These are phyloP conservation scores for Alternaria solani DNA, from an alignment of 2,329 filamentous ascomycete genomes.

Conservation along the genomic window DNA sequence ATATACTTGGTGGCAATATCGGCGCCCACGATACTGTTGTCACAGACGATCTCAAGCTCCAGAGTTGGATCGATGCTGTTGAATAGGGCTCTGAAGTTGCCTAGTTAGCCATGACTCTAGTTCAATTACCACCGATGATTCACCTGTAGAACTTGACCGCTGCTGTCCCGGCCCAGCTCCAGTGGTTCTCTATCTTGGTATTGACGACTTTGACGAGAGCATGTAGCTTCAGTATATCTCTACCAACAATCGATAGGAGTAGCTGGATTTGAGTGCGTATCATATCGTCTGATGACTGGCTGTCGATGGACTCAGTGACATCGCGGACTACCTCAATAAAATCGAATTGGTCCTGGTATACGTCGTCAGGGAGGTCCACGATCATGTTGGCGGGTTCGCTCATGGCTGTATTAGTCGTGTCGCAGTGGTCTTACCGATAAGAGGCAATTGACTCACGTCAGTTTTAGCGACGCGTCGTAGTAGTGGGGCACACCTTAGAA, in stretches of 20 bases:
- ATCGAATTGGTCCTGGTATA: neutral
- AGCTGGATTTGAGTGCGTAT: neutral
- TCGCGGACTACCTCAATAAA: neutral
- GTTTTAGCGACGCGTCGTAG: neutral
- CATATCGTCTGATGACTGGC: neutral
- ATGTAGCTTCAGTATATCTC: neutral
- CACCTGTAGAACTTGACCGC: constrained; percentile 5
- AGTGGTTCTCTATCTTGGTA: neutral
- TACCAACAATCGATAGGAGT: neutral
- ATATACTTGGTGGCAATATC: neutral
- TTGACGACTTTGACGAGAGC: neutral
- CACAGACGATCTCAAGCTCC: neutral
- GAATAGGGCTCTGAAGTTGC: neutral
- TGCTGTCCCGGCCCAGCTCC: neutral
- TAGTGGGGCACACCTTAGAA: neutral
- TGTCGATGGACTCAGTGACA: neutral
- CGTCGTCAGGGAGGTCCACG: neutral
- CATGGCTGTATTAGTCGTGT: neutral
- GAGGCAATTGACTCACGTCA: neutral
- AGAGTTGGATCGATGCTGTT: neutral
- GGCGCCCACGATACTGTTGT: neutral
- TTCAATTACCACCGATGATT: neutral
- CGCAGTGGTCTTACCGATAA: neutral
- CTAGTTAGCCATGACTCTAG: neutral
- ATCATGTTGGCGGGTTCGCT: fast-evolving